Base-by-base conservation (phyloP, 352 stramenopile genomes). In the Halophytophthora batemanensis region DNA sequence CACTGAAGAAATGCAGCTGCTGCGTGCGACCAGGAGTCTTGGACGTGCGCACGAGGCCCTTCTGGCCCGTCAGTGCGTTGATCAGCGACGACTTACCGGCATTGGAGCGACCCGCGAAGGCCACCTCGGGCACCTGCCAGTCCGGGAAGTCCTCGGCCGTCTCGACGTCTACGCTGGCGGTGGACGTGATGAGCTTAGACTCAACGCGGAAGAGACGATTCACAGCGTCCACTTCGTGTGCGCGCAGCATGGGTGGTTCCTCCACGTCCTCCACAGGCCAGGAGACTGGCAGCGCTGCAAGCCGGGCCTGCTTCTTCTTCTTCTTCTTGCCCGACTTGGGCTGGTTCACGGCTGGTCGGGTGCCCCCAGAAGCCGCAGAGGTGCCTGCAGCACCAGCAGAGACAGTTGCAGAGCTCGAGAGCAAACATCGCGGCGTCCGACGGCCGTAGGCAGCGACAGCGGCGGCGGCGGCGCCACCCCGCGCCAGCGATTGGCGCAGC, bases 1-100 rank as follows among this genome's bases (percentile, higher is more conserved):
- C 75, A 38, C 82, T 92, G 42, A 92, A 70, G 55, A 94, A 94
- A 44, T 92, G 65, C 21, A 94, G 51, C 53, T 78, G 66, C 45
- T 92, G 81, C 42, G 87, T 96, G 25, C 86, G 75, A 22, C 87
- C 87, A n/a, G 86, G 85, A 14, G 66, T 93, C 73, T 95, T 96
- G 55, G 80, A 93, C 41, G 81, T 87, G 48, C 82, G 62, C 53
- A 90, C 63, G 45, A 95, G 79, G 15, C 61, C 61, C 19, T 51
- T 65, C 53, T 91, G 80, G 3, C 66, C 71, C 12, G 90, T 72
- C 23, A 97, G 49, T 6, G 87, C 80, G 45, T 95, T 95, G 43
- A 96, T 89, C 13, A 96, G 59, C 37, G 87, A 93, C 34, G 83
- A 95, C 55, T 96, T 96, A 34, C 87, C 87, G 3, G 87, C 83